phyloP scores from a whole-genome alignment of 1,139 yeast species.

The Tardiomyces digboiensis region DNA sequence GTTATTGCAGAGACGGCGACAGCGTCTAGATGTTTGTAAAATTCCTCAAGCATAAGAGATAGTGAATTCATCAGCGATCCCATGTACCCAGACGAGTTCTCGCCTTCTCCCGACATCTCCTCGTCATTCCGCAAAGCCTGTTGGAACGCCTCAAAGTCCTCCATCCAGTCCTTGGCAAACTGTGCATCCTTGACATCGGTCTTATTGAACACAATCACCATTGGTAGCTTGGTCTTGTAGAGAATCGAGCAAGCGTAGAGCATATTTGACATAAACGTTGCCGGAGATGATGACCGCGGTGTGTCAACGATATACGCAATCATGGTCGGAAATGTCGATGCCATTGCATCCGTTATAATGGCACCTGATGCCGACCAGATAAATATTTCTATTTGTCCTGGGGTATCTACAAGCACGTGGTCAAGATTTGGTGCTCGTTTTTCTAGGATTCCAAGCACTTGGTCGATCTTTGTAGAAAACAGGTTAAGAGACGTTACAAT shows the following conservation, averaged over 20 bases:
- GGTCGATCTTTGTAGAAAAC: conserved; percentile 93
- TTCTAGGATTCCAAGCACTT: conserved; percentile 79
- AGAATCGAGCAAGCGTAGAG: conserved; percentile 94
- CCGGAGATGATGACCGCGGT: conserved; percentile 88
- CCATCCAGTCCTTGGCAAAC: conserved; percentile 97
- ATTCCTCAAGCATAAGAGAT: conserved; percentile 95
- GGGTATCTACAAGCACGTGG: conserved; percentile 89
- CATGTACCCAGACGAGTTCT: conserved; percentile 87
- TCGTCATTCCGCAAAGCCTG: conserved; percentile 51
- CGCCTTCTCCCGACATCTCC: conserved; percentile 54
- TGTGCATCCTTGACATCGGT: conserved; percentile 80
- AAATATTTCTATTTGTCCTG: conserved; percentile 97
- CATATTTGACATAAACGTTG: conserved; percentile 98
- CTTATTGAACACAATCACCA: conserved; percentile 95
- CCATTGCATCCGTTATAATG: conserved; percentile 93
- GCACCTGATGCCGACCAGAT: conserved; percentile 92
- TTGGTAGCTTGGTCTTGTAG: conserved; percentile 93
- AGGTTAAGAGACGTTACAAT: conserved; percentile 90
- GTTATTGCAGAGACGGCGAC: conserved; percentile 89
- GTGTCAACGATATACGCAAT: conserved; percentile 96
- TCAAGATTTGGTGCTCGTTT: conserved; percentile 52
- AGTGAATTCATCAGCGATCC: conserved; percentile 85
- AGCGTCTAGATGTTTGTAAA: conserved; percentile 86
- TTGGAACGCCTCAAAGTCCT: conserved; percentile 90
- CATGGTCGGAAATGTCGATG: conserved; percentile 91